These are phyloP conservation scores for Teratosphaeria viscida DNA, from an alignment of 2,329 filamentous ascomycete genomes.

Conservation along the genomic window DNA sequence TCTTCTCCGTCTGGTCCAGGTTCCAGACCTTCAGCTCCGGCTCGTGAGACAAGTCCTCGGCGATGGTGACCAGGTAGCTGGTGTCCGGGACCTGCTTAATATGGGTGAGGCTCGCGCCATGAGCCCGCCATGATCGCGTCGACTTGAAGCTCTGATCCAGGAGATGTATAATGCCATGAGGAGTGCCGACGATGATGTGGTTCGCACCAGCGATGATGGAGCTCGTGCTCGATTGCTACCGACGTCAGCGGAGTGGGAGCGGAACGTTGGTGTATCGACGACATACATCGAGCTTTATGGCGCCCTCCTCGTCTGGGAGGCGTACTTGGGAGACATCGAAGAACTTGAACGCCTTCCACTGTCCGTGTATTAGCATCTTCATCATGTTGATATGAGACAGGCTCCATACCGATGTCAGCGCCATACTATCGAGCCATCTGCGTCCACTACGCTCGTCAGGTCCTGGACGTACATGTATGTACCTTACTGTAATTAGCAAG, in stretches of 20 bases:
- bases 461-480: no score
- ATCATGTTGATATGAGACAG: background rate
- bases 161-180: conserved; percentile 78
- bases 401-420: conserved; percentile 22
- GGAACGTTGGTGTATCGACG: background rate
- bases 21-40: conserved; percentile 96
- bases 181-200: conserved; percentile 78
- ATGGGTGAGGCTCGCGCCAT: conserved; percentile 73
- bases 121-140: conserved; percentile 73
- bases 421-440: conserved; percentile 23
- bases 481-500: no score
- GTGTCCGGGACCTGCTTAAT: conserved; percentile 88
- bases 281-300: conserved; percentile 28
- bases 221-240: conserved; percentile 55
- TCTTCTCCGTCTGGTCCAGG: conserved; percentile 86
- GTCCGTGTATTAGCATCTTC: conserved; percentile 5
- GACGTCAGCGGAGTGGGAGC: conserved; percentile 8
- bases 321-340: conserved; percentile 87
- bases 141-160: conserved; percentile 81
- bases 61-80: conserved; percentile 71
- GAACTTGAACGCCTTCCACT: conserved; percentile 99
- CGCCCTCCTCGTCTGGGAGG: conserved; percentile 67
- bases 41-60: conserved; percentile 79
- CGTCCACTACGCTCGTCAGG: background rate
- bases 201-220: conserved; percentile 79